A percentile compares a stretch with the other conserved stretches of the same genome.
Conservation (phyloP, 306 rosid species). For the Psophocarpus tetragonolobus region DNA sequence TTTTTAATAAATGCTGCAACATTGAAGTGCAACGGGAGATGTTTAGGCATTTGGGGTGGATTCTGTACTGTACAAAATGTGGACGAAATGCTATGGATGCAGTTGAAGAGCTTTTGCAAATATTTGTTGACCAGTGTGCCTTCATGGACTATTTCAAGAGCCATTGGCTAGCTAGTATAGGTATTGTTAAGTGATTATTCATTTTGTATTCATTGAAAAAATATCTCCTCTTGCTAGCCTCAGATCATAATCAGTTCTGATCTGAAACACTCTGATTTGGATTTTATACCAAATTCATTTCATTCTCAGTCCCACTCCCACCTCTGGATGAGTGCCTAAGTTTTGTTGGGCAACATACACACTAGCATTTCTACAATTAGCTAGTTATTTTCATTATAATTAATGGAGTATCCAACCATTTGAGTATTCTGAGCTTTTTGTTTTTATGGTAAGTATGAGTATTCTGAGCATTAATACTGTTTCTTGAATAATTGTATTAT, state of each 20-base stretch:
- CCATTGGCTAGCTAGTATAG: conserved; percentile 62
- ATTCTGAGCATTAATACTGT: not conserved
- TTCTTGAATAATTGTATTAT: conserved; percentile 22
- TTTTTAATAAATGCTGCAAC: conserved; percentile 65
- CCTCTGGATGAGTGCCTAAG: not conserved
- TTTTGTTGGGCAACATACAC: not conserved
- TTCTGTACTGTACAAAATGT: conserved; percentile 64
- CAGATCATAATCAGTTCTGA: conserved; percentile 20
- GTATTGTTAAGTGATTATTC: conserved; percentile 45
- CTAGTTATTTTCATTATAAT: not conserved
- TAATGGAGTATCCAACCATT: conserved; percentile 4
- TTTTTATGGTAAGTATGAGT: too few species aligned
- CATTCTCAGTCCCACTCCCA: conserved; percentile 5
- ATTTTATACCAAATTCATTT: conserved; percentile 18
- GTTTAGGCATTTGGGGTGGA: conserved; percentile 65
- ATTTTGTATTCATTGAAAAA: conserved; percentile 22
- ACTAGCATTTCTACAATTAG: conserved; percentile 6
- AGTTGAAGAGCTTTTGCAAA: conserved; percentile 75
- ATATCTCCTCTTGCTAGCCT: conserved; percentile 9
- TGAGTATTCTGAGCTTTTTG: conserved; percentile 1
- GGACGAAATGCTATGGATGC: conserved; percentile 60
- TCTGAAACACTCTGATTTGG: not conserved
- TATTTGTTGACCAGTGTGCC: conserved; percentile 74
- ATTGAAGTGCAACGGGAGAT: conserved; percentile 67
- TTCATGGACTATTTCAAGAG: conserved; percentile 74